Percentiles rank a stretch among this genome's conserved stretches.
phyloP scores from a whole-genome alignment of 1,284 basidiomycete genomes.

The Takashimella koratensis region DNA sequence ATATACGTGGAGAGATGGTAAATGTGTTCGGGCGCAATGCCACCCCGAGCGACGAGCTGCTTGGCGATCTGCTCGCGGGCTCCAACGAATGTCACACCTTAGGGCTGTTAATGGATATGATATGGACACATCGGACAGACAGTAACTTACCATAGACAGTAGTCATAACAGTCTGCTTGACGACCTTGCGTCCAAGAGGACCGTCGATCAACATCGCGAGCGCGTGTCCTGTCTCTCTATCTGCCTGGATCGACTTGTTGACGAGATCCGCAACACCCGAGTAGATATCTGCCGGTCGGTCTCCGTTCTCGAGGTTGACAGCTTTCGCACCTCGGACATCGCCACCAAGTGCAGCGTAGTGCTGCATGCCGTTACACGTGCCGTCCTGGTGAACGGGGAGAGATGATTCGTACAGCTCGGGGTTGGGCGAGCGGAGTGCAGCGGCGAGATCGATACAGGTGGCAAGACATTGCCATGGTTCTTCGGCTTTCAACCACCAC shows the following conservation, averaged over 20 bases:
- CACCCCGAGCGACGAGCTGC: constrained; percentile 75
- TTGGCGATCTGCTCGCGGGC: constrained; percentile 92
- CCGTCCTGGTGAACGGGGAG: constrained; percentile 97
- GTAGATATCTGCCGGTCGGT: constrained; percentile 93
- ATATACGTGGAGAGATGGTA: constrained; percentile 80
- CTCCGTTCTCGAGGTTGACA: constrained; percentile 84
- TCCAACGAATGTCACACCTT: constrained; percentile 81
- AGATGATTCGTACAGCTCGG: constrained; percentile 65
- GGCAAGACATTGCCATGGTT: constrained; percentile 96
- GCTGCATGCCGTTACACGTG: constrained; percentile 97
- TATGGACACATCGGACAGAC: constrained; percentile 3
- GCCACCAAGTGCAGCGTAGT: constrained; percentile 96
- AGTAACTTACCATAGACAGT: constrained; percentile 80
- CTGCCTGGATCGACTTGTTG: constrained; percentile 52
- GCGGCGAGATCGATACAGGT: constrained; percentile 80
- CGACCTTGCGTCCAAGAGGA: constrained; percentile 87
- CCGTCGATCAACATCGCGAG: constrained; percentile 67
- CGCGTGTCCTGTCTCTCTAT: constrained; percentile 55
- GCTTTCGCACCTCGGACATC: constrained; percentile 85
- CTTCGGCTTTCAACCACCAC: constrained; percentile 92
- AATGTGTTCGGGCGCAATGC: constrained; percentile 67
- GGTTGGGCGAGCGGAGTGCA: constrained; percentile 72
- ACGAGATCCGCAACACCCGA: constrained; percentile 75
- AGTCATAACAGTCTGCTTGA: constrained; percentile 99
- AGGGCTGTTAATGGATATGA: background rate